Evolutionary conservation across 768 basidiomycete species (phyloP), one percentile per base, ranked within the genome.

Genomic region (Melanogaster broomeanus): DNA sequence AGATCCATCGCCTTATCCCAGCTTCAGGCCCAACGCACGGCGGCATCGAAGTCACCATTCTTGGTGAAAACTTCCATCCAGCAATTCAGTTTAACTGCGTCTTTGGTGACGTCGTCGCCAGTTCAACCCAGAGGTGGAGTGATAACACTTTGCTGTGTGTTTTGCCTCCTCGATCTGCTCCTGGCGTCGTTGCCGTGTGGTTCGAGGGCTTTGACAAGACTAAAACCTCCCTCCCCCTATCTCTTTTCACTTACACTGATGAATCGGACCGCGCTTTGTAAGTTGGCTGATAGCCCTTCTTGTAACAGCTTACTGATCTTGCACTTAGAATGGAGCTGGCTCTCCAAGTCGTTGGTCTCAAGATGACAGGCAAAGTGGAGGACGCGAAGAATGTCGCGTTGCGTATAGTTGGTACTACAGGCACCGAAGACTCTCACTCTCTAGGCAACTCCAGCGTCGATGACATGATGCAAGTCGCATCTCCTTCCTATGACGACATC

Each of bases 361-460:
- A 96, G 75, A 95, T 97, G 91, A 96, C 93, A 0, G 94, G 94
- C 42, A 90, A 93, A 63, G 85, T 96, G 25, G 93, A 95, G 60
- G 91, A 94, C 48, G 93, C 94, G 3, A 88, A 90, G 69, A 90
- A 93, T 51, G 89, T 97, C 33, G 94, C 94, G 13, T 85, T 94
- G 82, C 82, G 93, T 27, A 97, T 97, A 57, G 90, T 97, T 27
- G 88, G 90, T 34, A 86, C 77, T 48, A 74, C 84, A n/a, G 82
- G 80, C 22, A 71, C 72, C 27, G 83, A 86, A 46, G 71, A 72
- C 45, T 70, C 79, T 3, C 70, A 76, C 15, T 63, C 75, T n/a
- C n/a, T n/a, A n/a, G n/a, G n/a, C 7, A 72, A 67, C 48, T 62
- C 65, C 52, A 62, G 64, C 41, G 62, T 53, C 43, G 67, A 61